These are phyloP conservation scores for Podospora comata DNA, from an alignment of 495 filamentous ascomycete species.

Conservation along the genomic window DNA sequence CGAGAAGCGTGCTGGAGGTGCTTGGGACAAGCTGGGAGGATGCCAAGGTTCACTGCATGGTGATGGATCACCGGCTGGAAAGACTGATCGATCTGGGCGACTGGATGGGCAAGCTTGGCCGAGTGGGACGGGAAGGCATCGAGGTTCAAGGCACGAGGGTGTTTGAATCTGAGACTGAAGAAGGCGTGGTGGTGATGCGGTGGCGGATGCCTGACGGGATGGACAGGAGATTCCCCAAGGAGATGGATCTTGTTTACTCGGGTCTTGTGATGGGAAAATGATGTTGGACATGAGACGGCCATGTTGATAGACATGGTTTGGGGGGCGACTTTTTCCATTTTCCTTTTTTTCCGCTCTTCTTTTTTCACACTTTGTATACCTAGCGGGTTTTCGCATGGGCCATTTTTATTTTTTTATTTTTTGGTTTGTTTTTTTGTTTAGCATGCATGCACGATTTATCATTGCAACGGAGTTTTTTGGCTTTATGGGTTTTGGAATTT, in stretches of 20 bases:
- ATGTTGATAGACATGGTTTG: neutral
- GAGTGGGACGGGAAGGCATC: neutral
- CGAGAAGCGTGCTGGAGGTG: slow-evolving; percentile 25
- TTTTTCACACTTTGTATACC: neutral
- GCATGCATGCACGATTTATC: neutral
- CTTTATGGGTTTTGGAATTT: neutral
- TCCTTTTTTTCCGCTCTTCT: neutral
- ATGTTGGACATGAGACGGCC: neutral
- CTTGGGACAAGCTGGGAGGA: slow-evolving; percentile 26
- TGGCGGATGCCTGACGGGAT: slow-evolving; percentile 30
- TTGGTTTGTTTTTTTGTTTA: neutral
- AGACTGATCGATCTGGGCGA: slow-evolving; percentile 23
- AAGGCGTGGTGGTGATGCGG: slow-evolving; percentile 5
- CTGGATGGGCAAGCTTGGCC: slow-evolving; percentile 1
- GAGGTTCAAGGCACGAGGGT: slow-evolving; percentile 17
- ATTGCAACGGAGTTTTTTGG: neutral
- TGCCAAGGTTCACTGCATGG: slow-evolving; percentile 21
- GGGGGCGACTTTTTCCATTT: no score
- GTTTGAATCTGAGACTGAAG: slow-evolving; percentile 10
- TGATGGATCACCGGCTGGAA: slow-evolving; percentile 27
- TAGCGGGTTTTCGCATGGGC: neutral
- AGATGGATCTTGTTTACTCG: slow-evolving; percentile 33
- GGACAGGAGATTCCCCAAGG: slow-evolving; percentile 25
- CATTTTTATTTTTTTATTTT: neutral
- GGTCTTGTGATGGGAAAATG: neutral